Conservation (phyloP, 495 filamentous ascomycete species). For the Durotheca rogersii region DNA sequence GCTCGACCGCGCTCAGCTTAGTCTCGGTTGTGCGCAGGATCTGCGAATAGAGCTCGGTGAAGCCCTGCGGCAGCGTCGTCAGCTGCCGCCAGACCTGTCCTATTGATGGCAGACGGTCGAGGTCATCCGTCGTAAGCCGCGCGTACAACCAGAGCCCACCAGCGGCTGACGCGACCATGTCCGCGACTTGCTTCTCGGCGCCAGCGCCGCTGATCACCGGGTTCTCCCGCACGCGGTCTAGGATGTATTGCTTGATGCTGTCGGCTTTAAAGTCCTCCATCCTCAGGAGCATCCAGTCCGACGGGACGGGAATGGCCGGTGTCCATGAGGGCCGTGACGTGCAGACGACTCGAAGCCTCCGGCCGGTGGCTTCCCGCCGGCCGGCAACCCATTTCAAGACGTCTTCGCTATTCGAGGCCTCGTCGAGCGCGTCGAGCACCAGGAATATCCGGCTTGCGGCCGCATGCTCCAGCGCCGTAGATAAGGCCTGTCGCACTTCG, state of each 20-base stretch:
- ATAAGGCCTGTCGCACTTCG: slow-evolving; percentile 18
- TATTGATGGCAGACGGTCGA: slow-evolving; percentile 28
- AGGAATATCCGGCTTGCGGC: slow-evolving; percentile 14
- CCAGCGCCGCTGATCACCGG: slow-evolving; percentile 14
- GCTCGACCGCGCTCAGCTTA: slow-evolving; percentile 21
- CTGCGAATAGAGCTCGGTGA: slow-evolving; percentile 33
- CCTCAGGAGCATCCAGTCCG: not conserved
- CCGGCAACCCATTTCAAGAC: slow-evolving; percentile 19
- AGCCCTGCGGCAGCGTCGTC: slow-evolving; percentile 21
- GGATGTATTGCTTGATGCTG: slow-evolving; percentile 16
- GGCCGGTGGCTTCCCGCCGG: not conserved
- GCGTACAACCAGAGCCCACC: slow-evolving; percentile 37
- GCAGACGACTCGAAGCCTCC: slow-evolving; percentile 7
- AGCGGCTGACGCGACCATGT: slow-evolving; percentile 12
- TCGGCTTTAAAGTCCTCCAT: slow-evolving; percentile 14
- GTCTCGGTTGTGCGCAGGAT: slow-evolving; percentile 28
- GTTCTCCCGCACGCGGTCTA: slow-evolving; percentile 8
- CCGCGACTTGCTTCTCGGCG: slow-evolving; percentile 3
- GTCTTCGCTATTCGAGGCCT: slow-evolving; percentile 21
- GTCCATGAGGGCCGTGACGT: slow-evolving; percentile 15
- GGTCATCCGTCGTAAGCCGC: slow-evolving; percentile 35
- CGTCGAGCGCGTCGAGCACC: slow-evolving; percentile 35
- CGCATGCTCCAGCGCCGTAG: slow-evolving; percentile 9
- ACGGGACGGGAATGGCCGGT: not conserved
- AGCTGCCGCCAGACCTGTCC: slow-evolving; percentile 28